A percentile compares a stretch with the other conserved stretches of the same genome.
Conservation (phyloP, 495 filamentous ascomycete genomes). For the Penicillium taxi region DNA sequence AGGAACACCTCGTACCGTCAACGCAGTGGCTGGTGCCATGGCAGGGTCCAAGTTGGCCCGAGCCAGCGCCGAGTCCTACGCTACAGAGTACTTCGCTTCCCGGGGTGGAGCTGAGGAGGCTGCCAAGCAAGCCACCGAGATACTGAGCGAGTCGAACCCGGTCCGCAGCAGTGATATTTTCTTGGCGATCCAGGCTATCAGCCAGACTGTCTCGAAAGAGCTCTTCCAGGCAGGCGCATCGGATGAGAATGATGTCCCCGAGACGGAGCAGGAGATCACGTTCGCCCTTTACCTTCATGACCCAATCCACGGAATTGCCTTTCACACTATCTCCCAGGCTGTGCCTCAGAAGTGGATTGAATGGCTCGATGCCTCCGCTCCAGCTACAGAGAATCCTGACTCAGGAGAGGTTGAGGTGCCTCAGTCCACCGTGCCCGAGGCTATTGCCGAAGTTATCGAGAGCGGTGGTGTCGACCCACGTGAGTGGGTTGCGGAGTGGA, state of each 20-base stretch:
- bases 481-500: conserved; percentile 96
- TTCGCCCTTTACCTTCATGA: conserved; percentile 93
- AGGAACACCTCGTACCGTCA: conserved; percentile 61
- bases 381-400: conserved; percentile 36
- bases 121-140: conserved; percentile 64
- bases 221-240: conserved; percentile 57
- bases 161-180: conserved; percentile 91
- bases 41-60: conserved; percentile 86
- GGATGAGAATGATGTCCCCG: conserved; percentile 47
- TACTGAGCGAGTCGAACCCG: conserved; percentile 74
- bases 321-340: conserved; percentile 71
- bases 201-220: conserved; percentile 49
- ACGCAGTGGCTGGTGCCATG: conserved; percentile 66
- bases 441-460: conserved; percentile 82
- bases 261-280: conserved; percentile 52
- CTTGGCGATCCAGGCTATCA: conserved; percentile 82
- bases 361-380: conserved; percentile 77
- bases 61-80: conserved; percentile 79
- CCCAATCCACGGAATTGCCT: conserved; percentile 84
- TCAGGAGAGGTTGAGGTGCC: conserved; percentile 28
- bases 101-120: conserved; percentile 74
- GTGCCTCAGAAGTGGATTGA: conserved; percentile 81
- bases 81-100: conserved; percentile 69
- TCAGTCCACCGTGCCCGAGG: conserved; percentile 55
- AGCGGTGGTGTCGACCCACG: conserved; percentile 85